Conservation (phyloP, 441 rosid species). For the Adansonia gregorii region DNA sequence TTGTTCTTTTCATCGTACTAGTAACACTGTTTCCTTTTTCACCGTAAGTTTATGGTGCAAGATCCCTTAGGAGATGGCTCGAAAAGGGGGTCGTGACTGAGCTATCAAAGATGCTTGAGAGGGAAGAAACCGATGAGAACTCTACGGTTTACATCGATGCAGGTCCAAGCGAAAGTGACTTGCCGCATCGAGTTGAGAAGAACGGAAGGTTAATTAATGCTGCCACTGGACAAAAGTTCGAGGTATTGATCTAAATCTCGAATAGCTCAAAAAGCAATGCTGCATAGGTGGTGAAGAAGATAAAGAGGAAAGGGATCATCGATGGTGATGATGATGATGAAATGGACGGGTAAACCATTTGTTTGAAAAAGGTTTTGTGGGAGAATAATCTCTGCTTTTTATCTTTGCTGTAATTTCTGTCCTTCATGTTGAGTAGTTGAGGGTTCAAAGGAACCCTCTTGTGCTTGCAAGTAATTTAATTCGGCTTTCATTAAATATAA, state of each 20-base stretch:
- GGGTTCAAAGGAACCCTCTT: not conserved
- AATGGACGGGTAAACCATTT: conserved; percentile 37
- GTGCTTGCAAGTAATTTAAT: not conserved
- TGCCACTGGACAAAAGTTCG: conserved; percentile 63
- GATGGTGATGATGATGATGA: conserved; percentile 50
- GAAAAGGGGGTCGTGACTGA: conserved; percentile 83
- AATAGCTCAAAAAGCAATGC: conserved; percentile 52
- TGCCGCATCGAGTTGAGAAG: conserved; percentile 39
- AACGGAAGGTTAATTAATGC: conserved; percentile 78
- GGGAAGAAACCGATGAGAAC: conserved; percentile 80
- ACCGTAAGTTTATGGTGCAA: conserved; percentile 73
- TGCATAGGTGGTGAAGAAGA: conserved; percentile 78
- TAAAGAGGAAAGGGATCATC: conserved; percentile 68
- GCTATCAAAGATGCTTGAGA: conserved; percentile 71
- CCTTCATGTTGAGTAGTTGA: not conserved
- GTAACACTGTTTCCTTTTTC: not conserved
- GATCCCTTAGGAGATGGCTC: conserved; percentile 90
- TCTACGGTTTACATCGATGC: conserved; percentile 71
- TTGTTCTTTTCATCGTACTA: too few species aligned
- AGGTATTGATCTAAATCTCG: conserved; percentile 61
- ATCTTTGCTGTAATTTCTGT: not conserved
- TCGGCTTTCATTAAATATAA: too few species aligned
- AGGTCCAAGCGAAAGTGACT: conserved; percentile 33
- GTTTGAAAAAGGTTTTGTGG: not conserved
- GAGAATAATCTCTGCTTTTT: too few species aligned